Percentiles rank a stretch among this genome's conserved stretches.
Conservation (phyloP, 2,329 filamentous ascomycete genomes). For the Hymenoscyphus infarciens region DNA sequence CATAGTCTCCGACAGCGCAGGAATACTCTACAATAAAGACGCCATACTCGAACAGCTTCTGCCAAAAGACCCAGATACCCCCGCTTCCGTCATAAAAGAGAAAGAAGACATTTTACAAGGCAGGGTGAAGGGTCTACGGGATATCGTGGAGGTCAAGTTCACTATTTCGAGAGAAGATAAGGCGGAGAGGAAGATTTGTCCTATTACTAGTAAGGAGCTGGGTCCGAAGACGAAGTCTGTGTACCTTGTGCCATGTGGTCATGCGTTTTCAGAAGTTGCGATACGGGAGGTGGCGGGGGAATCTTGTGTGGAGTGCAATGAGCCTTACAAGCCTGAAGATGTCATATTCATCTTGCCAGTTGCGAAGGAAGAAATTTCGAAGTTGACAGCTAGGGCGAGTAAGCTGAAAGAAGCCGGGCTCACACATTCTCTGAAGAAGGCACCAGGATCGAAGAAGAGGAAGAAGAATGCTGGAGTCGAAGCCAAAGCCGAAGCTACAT, state of each 20-base stretch:
- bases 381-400: conserved; percentile 62
- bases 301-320: conserved; percentile 69
- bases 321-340: conserved; percentile 68
- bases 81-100: conserved; percentile 40
- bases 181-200: conserved; percentile 73
- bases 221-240: conserved; percentile 76
- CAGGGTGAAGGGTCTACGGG: conserved; percentile 73
- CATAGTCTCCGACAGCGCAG: conserved; percentile 79
- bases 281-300: conserved; percentile 74
- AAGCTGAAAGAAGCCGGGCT: conserved; percentile 69
- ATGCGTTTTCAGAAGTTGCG: conserved; percentile 85
- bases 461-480: conserved; percentile 52
- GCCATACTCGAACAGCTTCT: conserved; percentile 71
- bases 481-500: conserved; percentile 20
- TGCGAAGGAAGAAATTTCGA: conserved; percentile 65
- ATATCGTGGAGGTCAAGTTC: conserved; percentile 84
- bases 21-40: conserved; percentile 93
- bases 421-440: conserved; percentile 86
- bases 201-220: conserved; percentile 80
- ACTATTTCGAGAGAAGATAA: conserved; percentile 43
- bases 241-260: conserved; percentile 91
- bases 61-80: conserved; percentile 49
- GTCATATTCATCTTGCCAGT: conserved; percentile 79
- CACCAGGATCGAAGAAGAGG: conserved; percentile 67
- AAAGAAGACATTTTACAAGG: conserved; percentile 59